Percentiles rank a stretch among this genome's conserved stretches.
phyloP scores from a whole-genome alignment of 345 rosid species.

The Eutrema yunnanense region DNA sequence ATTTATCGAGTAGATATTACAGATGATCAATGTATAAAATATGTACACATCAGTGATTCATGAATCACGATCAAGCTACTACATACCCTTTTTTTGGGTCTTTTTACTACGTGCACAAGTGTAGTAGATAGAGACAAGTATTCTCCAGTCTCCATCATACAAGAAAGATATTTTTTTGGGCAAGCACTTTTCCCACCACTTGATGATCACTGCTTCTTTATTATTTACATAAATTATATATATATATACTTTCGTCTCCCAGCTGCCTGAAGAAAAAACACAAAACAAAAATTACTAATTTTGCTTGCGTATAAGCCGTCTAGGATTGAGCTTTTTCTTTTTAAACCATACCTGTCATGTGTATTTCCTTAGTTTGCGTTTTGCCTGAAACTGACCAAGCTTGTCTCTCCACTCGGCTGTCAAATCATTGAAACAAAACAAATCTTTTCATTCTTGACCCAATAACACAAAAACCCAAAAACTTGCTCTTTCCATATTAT shows the following conservation, averaged over 20 bases:
- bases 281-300: not conserved
- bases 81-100: not conserved
- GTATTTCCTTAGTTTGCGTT: slow-evolving; percentile 66
- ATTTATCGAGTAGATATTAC: not conserved
- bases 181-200: not conserved
- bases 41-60: not conserved
- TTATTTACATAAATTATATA: slow-evolving; percentile 1
- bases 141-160: slow-evolving; percentile 3
- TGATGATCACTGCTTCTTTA: slow-evolving; percentile 10
- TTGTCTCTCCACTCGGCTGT: slow-evolving; percentile 96
- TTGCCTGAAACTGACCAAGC: slow-evolving; percentile 80
- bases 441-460: not conserved
- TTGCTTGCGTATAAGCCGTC: not conserved
- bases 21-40: not conserved
- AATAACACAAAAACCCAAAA: not conserved
- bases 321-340: not conserved
- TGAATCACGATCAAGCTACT: not conserved
- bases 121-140: slow-evolving; percentile 11
- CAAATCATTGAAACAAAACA: not conserved
- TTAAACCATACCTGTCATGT: slow-evolving; percentile 41
- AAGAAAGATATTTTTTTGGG: not conserved
- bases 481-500: not conserved
- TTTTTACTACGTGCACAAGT: slow-evolving; percentile 17
- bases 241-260: not conserved
- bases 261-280: not conserved